Conservation (phyloP, 2,329 filamentous ascomycete genomes). For the Colletotrichum paranaense region DNA sequence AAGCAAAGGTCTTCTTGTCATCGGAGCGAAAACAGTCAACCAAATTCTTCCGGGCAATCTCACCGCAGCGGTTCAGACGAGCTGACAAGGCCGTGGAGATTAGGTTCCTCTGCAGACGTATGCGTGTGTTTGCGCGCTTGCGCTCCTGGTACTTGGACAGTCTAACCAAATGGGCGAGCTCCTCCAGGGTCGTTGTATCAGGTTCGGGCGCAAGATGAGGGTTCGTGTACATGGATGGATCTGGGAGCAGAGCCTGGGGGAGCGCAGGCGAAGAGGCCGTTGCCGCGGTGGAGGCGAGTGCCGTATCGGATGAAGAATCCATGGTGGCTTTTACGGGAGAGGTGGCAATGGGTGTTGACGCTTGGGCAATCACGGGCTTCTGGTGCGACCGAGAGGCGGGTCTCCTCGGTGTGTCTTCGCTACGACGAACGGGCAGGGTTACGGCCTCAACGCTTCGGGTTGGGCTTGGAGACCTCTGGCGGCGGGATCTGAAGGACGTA, state of each 20-base stretch:
- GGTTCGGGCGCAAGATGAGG: conserved; percentile 68
- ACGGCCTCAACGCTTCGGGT: conserved; percentile 59
- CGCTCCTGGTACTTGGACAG: conserved; percentile 85
- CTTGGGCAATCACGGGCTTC: conserved; percentile 63
- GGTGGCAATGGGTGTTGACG: conserved; percentile 44
- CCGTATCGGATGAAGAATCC: conserved; percentile 40
- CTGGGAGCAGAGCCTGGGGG: conserved; percentile 65
- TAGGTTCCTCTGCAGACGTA: conserved; percentile 79
- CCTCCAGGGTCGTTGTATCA: conserved; percentile 77
- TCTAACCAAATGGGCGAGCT: conserved; percentile 82
- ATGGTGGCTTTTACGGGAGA: conserved; percentile 36
- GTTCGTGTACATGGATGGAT: conserved; percentile 75
- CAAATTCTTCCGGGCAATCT: conserved; percentile 79
- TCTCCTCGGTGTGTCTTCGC: conserved; percentile 55
- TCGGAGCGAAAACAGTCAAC: conserved; percentile 83
- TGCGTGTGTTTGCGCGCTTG: conserved; percentile 78
- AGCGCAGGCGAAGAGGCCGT: conserved; percentile 57
- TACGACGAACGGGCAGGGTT: conserved; percentile 54
- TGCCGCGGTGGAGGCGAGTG: conserved; percentile 48
- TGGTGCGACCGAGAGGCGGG: conserved; percentile 48
- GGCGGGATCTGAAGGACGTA: conserved; percentile 64
- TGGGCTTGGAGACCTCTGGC: conserved; percentile 66
- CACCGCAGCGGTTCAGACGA: conserved; percentile 79
- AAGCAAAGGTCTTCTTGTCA: conserved; percentile 81
- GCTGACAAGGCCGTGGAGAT: conserved; percentile 81